These are phyloP conservation scores for Pseudocercospora cruenta DNA, from an alignment of 2,329 filamentous ascomycete species.

Conservation along the genomic window DNA sequence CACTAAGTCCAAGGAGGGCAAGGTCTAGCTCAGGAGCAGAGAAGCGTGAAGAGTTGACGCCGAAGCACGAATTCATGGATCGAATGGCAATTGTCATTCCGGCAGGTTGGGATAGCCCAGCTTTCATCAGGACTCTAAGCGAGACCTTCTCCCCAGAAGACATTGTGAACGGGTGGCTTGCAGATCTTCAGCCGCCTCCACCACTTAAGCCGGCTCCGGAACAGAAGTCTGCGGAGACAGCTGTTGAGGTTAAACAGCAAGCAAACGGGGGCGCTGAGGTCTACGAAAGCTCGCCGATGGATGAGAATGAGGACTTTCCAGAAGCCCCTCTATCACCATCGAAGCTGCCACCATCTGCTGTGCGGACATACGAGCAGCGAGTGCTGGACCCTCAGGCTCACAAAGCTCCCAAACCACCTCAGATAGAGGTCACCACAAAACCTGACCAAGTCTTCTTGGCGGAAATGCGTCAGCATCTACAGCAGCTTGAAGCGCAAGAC, in stretches of 20 bases:
- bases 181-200: constrained; percentile 60
- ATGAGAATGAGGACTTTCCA: constrained; percentile 25
- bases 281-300: constrained; percentile 33
- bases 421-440: constrained; percentile 40
- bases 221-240: constrained; percentile 24
- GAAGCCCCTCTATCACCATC: constrained; percentile 28
- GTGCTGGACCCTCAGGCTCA: constrained; percentile 40
- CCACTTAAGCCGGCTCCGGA: constrained; percentile 30
- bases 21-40: constrained; percentile 46
- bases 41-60: constrained; percentile 56
- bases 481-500: constrained; percentile 72
- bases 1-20: constrained; percentile 51
- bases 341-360: constrained; percentile 32
- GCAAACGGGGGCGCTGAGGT: constrained; percentile 34
- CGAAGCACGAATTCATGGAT: constrained; percentile 62
- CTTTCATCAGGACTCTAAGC: constrained; percentile 88
- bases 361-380: constrained; percentile 35
- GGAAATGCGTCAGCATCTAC: constrained; percentile 61
- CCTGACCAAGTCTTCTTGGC: constrained; percentile 40
- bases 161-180: constrained; percentile 75
- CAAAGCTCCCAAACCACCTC: constrained; percentile 32
- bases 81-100: constrained; percentile 93
- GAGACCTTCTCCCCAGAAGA: constrained; percentile 92
- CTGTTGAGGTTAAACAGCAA: constrained; percentile 14
- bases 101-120: constrained; percentile 98